Evolutionary conservation across 1,139 yeast species (phyloP), one percentile per base, ranked within the genome.

Genomic region (Candida sanyaensis): DNA sequence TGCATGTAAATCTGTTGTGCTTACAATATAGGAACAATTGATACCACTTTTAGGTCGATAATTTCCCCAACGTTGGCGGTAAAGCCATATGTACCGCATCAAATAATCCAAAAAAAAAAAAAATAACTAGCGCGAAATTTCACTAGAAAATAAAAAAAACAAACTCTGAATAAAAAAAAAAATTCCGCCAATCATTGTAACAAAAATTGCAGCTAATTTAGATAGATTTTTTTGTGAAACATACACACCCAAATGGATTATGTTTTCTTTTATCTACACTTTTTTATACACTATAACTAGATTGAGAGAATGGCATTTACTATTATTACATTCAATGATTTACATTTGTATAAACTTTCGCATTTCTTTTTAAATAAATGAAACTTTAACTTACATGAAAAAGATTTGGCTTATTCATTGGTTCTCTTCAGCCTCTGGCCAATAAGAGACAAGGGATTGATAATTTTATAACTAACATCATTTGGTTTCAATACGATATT

Each of bases 401-500:
- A 36, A 11, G 39, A 34, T 24, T 36, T 26, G 3, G 21, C 29
- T 36, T 36, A 1, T 26, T 36, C 17, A 12, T 34, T n/a, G 21
- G 13, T 27, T 29, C 29, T 36, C 21, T 2, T 3, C 10, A 11
- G 8, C 11, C 6, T 4, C 36, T 4, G 10, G 29, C 39, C 39
- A 36, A 36, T 36, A 30, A 36, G 39, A 36, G 13, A 17, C 39
- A 17, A 36, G 39, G 29, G n/a, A 24, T 36, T 36, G 30, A 17
- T 36, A 36, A 36, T 36, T 36, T 36, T 12, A 24, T 17, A 23
- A 12, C 11, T 7, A 26, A 4, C n/a, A 24, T 5, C n/a, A 9
- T 36, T 36, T 36, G 24, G 39, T 36, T 36, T 36, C 39, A 36
- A 36, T 24, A 24, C 39, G 39, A 23, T 24, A 36, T 36, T 36